Percentiles rank a stretch among this genome's conserved stretches.
phyloP scores from a whole-genome alignment of 441 rosid genomes.

The Erysimum pusillum region DNA sequence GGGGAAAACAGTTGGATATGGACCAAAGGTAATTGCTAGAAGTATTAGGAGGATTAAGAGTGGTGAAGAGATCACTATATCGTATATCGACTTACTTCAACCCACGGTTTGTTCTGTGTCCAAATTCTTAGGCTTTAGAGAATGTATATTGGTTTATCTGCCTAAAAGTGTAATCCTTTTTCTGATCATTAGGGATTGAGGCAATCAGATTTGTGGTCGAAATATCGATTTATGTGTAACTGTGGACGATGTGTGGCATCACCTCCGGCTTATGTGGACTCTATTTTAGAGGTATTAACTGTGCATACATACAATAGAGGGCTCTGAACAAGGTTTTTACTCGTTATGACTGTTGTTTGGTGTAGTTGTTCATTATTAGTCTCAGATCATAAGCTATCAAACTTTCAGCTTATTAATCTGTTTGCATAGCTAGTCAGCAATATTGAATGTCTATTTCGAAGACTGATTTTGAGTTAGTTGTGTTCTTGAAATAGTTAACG shows the following conservation, averaged over 20 bases:
- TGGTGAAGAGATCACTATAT: constrained; percentile 72
- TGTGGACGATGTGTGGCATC: constrained; percentile 68
- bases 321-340: not conserved
- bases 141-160: not conserved
- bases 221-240: constrained; percentile 70
- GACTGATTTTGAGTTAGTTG: not conserved
- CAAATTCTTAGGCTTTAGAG: not conserved
- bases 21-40: constrained; percentile 67
- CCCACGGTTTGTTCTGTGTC: constrained; percentile 60
- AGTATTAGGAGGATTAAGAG: constrained; percentile 68
- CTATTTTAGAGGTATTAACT: constrained; percentile 59
- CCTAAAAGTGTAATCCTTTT: not conserved
- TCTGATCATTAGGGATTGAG: constrained; percentile 61
- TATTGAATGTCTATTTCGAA: not conserved
- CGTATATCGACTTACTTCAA: constrained; percentile 80
- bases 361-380: not conserved
- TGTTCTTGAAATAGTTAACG: not conserved
- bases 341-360: not conserved
- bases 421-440: not conserved
- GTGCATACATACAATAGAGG: not conserved
- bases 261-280: constrained; percentile 67
- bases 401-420: not conserved
- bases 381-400: not conserved
- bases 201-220: constrained; percentile 70
- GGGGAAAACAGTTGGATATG: constrained; percentile 46